Percentiles rank a stretch among this genome's conserved stretches.
phyloP scores from a whole-genome alignment of 139 green algal genomes.

The Tetraselmis chui region DNA sequence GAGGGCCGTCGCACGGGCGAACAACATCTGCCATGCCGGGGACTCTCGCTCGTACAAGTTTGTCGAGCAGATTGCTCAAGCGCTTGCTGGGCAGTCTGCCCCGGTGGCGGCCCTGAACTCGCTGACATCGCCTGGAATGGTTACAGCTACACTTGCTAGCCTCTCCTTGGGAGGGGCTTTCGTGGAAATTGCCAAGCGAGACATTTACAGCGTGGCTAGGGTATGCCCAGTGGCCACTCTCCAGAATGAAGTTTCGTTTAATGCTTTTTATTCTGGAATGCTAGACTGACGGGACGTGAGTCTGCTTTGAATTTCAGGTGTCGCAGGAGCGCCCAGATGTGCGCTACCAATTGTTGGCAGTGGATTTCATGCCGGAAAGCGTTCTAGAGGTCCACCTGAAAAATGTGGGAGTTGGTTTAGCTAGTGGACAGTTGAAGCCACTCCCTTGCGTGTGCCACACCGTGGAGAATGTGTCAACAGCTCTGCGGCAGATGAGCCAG shows the following conservation, averaged over 20 bases:
- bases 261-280: too few relatives aligned
- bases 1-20: conserved; percentile 45
- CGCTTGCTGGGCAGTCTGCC: conserved; percentile 1
- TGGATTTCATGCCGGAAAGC: conserved; percentile 74
- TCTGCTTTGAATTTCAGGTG: neutral
- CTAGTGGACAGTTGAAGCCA: conserved; percentile 18
- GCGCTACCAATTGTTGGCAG: conserved; percentile 60
- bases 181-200: conserved; percentile 85
- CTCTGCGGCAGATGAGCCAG: conserved; percentile 50
- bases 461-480: conserved; percentile 31
- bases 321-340: conserved; percentile 72
- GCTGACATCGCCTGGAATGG: conserved; percentile 83
- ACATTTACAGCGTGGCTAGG: conserved; percentile 61
- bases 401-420: neutral
- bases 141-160: conserved; percentile 43
- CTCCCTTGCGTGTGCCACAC: conserved; percentile 32
- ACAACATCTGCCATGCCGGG: conserved; percentile 36
- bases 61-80: conserved; percentile 37
- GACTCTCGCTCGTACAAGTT: conserved; percentile 58
- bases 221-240: neutral
- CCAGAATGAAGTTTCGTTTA: too few relatives aligned
- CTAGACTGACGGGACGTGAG: too few relatives aligned
- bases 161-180: conserved; percentile 47
- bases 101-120: conserved; percentile 65
- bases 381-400: conserved; percentile 8